These are phyloP conservation scores for Vitis rupestris DNA, from an alignment of 164 flowering plant genomes.

Conservation along the genomic window DNA sequence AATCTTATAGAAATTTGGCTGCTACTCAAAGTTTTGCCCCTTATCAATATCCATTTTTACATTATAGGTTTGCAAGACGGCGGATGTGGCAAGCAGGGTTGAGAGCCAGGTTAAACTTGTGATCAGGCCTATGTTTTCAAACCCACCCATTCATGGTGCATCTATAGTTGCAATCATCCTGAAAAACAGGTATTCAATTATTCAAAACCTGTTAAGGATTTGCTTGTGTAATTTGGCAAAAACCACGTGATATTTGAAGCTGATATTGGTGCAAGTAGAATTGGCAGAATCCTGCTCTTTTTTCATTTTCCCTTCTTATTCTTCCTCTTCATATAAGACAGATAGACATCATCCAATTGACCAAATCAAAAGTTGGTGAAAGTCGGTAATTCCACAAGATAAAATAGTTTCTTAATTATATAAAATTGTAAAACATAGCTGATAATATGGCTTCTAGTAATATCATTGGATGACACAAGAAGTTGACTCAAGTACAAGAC, in stretches of 20 bases:
- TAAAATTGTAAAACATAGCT: not conserved
- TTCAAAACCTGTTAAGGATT: not conserved
- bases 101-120: conserved; percentile 99
- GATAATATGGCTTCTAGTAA: not conserved
- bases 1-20: not conserved
- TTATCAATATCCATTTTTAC: not conserved
- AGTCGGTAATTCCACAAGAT: not conserved
- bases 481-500: not conserved
- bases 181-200: conserved; percentile 58
- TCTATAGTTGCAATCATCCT: conserved; percentile 94
- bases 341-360: too few relatives aligned
- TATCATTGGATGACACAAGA: not conserved
- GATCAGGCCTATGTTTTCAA: conserved; percentile 98
- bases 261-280: not conserved
- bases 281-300: not conserved
- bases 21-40: not conserved
- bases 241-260: not conserved
- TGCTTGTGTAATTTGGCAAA: not conserved
- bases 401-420: not conserved
- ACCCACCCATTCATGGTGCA: conserved; percentile 97
- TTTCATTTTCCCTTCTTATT: not conserved
- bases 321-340: too few relatives aligned
- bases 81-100: conserved; percentile 83
- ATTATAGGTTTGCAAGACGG: conserved; percentile 69
- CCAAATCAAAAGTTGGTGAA: not conserved